Evolutionary conservation across 139 green algal genomes (phyloP), one percentile per base, ranked within the genome.

Genomic region (Dunaliella sp.): DNA sequence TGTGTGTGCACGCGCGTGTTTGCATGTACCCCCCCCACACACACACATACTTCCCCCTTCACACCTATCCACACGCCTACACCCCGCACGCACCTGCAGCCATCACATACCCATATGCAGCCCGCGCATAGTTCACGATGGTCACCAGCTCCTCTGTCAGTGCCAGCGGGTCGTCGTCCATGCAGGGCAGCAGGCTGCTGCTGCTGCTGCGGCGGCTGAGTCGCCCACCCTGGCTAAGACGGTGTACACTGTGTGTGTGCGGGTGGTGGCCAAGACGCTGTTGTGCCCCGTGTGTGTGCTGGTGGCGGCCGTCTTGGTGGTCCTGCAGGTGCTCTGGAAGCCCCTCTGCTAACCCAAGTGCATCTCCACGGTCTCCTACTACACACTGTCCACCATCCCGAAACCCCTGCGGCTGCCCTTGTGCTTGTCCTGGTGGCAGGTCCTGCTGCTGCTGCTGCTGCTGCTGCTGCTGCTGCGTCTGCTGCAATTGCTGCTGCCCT

Each of bases 21-120:
- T n/a, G n/a, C n/a, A n/a, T n/a, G n/a, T n/a, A n/a, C 75, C 26
- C 12, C 24, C 30, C 75, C 26, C 76, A 81, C 76, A 12, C 16
- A 36, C 76, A 81, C 22, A 81, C 22, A 31, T 12, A 81, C 22
- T 37, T 34, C 28, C 76, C 12, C 76, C 26, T 28, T 36, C 24
- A 26, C 76, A 26, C 76, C 22, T 34, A 31, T 12, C 22, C 76
- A 81, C 77, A 22, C 48, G 77, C 7, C 77, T 28, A 28, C 33
- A 16, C 22, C 77, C 12, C 7, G 78, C 12, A 38, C 85, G 0
- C 81, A 79, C 87, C 89, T 32, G 88, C 90, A 28, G 87, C 87
- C 38, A 90, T 88, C 33, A 86, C 84, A 38, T 94, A 94, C 0
- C 92, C 92, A 77, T 94, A 94, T 24, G 92, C 92, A 21, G 90